Percentiles rank a stretch among this genome's conserved stretches.
phyloP scores from a whole-genome alignment of 2,329 filamentous ascomycete species.

The Curvularia spicifera region DNA sequence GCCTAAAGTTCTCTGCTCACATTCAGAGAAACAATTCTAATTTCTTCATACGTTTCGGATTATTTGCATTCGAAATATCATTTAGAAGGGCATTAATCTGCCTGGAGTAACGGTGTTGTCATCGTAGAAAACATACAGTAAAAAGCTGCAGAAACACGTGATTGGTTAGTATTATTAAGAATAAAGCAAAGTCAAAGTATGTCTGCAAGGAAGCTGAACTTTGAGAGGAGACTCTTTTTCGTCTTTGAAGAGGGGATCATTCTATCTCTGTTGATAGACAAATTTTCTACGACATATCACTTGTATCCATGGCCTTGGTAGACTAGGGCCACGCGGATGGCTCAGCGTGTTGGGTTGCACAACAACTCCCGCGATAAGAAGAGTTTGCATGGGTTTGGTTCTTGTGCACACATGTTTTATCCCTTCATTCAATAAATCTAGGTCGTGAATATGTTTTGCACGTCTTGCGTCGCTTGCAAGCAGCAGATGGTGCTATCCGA shows the following conservation, averaged over 20 bases:
- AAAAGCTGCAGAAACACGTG: too few relatives aligned
- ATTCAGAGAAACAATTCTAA: not conserved
- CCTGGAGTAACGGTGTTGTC: too few relatives aligned
- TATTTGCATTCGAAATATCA: too few relatives aligned
- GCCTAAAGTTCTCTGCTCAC: not conserved
- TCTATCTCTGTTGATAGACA: not conserved
- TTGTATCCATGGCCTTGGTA: not conserved
- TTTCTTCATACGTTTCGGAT: not conserved
- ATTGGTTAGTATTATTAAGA: too few relatives aligned
- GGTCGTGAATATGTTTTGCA: not conserved
- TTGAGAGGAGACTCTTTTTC: too few relatives aligned
- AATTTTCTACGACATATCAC: not conserved
- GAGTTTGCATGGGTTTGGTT: not conserved
- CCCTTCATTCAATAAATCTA: not conserved
- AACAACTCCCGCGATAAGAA: not conserved
- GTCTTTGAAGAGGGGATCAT: too few relatives aligned
- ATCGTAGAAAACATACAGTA: too few relatives aligned
- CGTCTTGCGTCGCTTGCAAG: not conserved
- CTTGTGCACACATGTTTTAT: not conserved
- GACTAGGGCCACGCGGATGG: not conserved
- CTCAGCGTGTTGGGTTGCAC: not conserved
- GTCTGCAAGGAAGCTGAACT: too few relatives aligned
- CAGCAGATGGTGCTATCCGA: not conserved
- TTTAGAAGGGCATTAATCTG: too few relatives aligned
- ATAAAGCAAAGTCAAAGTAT: too few relatives aligned